Percentiles rank a stretch among this genome's conserved stretches.
phyloP scores from a whole-genome alignment of 2,329 filamentous ascomycete species.

The Rhynchosporium agropyri region DNA sequence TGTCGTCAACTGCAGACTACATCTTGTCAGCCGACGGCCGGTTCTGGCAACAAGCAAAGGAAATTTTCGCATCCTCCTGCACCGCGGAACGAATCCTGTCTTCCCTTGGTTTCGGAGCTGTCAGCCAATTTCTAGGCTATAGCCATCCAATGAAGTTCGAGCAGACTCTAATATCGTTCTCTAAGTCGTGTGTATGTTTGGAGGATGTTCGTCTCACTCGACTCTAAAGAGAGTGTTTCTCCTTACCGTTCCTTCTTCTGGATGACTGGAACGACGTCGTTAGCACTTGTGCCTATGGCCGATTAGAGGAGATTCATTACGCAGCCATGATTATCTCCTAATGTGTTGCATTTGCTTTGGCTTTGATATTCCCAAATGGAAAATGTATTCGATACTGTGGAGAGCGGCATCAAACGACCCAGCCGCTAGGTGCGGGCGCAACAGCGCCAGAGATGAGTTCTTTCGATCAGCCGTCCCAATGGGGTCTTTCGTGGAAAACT shows the following conservation, averaged over 20 bases:
- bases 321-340: conserved; percentile 21
- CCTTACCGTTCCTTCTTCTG: conserved; percentile 47
- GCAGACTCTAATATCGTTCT: background rate
- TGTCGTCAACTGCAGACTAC: conserved; percentile 54
- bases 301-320: conserved; percentile 15
- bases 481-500: background rate
- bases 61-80: background rate
- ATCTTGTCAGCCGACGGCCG: conserved; percentile 19
- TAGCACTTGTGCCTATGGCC: background rate
- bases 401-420: background rate
- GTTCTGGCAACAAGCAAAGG: background rate
- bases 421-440: background rate
- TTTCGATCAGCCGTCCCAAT: conserved; percentile 2
- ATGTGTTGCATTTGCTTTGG: background rate
- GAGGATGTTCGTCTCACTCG: background rate
- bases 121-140: background rate
- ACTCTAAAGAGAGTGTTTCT: background rate
- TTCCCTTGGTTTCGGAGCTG: background rate
- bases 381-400: background rate
- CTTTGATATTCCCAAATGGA: background rate
- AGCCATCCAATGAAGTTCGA: background rate
- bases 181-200: background rate
- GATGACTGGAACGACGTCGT: conserved; percentile 39
- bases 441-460: background rate
- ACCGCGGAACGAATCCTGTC: no score